Conservation (phyloP, 305 asterid genomes). For the Solanum chacoense region DNA sequence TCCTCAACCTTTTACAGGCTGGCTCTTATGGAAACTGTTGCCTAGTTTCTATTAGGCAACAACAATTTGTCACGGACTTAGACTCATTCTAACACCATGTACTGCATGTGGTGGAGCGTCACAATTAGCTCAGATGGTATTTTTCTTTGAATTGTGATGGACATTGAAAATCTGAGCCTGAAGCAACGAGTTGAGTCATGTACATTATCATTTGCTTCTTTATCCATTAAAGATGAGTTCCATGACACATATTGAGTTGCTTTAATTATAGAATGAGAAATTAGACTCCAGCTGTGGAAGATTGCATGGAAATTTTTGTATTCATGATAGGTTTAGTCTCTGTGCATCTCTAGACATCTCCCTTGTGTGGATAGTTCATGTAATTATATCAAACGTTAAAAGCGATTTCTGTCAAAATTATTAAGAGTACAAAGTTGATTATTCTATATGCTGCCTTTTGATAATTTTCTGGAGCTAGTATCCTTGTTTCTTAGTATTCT, state of each 20-base stretch:
- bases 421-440: neutral
- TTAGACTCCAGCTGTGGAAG: neutral
- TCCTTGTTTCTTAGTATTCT: neutral
- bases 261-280: neutral
- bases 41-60: neutral
- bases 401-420: neutral
- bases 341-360: neutral
- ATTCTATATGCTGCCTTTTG: neutral
- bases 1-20: neutral
- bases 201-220: neutral
- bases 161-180: neutral
- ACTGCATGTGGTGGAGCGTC: neutral
- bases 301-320: neutral
- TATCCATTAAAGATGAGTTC: neutral
- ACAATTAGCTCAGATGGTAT: neutral
- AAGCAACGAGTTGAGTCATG: neutral
- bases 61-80: neutral
- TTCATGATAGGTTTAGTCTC: neutral
- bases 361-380: neutral
- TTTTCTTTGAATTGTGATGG: neutral
- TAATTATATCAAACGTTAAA: neutral
- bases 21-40: neutral
- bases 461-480: neutral
- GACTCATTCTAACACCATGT: neutral
- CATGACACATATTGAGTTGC: neutral